These are phyloP conservation scores for Vachellia pachyceras DNA, from an alignment of 306 rosid genomes.

Conservation along the genomic window DNA sequence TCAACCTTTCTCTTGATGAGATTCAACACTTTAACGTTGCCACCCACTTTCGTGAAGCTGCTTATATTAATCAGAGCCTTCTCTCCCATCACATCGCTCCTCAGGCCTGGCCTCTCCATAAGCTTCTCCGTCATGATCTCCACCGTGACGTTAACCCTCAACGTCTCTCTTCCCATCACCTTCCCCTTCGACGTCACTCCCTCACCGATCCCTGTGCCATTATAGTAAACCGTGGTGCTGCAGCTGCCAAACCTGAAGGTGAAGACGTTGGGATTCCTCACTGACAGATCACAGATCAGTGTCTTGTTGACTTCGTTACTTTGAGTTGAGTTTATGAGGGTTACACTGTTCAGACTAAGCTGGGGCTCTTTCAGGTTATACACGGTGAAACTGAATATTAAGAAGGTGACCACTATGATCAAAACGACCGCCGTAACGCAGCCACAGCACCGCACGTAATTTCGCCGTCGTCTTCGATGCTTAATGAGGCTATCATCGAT, in stretches of 20 bases:
- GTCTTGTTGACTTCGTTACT: not conserved
- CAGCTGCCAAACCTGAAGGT: conserved; percentile 32
- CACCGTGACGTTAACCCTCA: conserved; percentile 41
- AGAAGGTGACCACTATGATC: conserved; percentile 39
- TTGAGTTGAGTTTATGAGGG: conserved; percentile 7
- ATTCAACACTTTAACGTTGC: conserved; percentile 42
- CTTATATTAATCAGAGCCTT: conserved; percentile 40
- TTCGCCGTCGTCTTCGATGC: conserved; percentile 20
- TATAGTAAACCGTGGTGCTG: conserved; percentile 30
- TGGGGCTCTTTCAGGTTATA: conserved; percentile 53
- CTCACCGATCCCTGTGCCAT: conserved; percentile 27
- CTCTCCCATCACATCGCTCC: not conserved
- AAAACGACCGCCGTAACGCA: conserved; percentile 51
- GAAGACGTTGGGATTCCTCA: conserved; percentile 47
- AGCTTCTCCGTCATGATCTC: conserved; percentile 7
- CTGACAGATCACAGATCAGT: conserved; percentile 33
- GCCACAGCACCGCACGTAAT: conserved; percentile 37
- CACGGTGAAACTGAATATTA: conserved; percentile 55
- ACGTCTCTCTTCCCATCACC: conserved; percentile 32
- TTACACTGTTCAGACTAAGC: conserved; percentile 32
- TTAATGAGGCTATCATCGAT: not conserved
- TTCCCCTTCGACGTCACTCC: conserved; percentile 35
- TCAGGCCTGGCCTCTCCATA: not conserved
- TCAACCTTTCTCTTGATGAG: conserved; percentile 24
- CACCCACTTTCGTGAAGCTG: conserved; percentile 35